Evolutionary conservation across 2,329 filamentous ascomycete genomes (phyloP).

Genomic region (Alternaria viburni): DNA sequence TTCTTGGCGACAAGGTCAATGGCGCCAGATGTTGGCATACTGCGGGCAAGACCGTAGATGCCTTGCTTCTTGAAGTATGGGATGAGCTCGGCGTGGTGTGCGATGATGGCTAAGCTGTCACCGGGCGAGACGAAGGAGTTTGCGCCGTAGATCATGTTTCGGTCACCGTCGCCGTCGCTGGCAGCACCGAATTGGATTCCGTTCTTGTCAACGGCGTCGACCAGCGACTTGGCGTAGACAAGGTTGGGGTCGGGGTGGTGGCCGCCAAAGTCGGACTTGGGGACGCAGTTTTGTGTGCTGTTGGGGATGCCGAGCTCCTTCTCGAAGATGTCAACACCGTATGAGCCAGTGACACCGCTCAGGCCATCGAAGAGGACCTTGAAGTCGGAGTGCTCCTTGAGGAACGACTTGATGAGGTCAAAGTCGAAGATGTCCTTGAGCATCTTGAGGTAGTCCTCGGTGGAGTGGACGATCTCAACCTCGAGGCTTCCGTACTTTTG

Average conservation of each 20-base stretch:
- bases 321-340: conserved; percentile 93
- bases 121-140: conserved; percentile 96
- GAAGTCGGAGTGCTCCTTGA: conserved; percentile 85
- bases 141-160: conserved; percentile 99
- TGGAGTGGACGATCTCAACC: conserved; percentile 94
- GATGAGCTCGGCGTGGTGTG: conserved; percentile 93
- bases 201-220: conserved; percentile 90
- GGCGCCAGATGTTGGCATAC: conserved; percentile 96
- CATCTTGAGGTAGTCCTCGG: conserved; percentile 89
- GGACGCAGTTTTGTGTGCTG: conserved; percentile 89
- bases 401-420: conserved; percentile 91
- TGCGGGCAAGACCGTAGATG: conserved; percentile 91
- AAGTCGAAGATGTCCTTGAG: conserved; percentile 99
- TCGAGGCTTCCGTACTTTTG: conserved; percentile 85
- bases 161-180: conserved; percentile 95
- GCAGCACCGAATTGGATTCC: conserved; percentile 95
- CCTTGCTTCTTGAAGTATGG: conserved; percentile 99
- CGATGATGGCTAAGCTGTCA: conserved; percentile 97
- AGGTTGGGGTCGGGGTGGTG: conserved; percentile 98
- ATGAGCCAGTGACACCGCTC: conserved; percentile 92
- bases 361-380: conserved; percentile 96
- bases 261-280: conserved; percentile 93
- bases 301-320: conserved; percentile 84
- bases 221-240: conserved; percentile 92
- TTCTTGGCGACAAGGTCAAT: conserved; percentile 96